Evolutionary conservation across 108 stramenopile genomes (phyloP).

Genomic region (Cyclotella atomus): DNA sequence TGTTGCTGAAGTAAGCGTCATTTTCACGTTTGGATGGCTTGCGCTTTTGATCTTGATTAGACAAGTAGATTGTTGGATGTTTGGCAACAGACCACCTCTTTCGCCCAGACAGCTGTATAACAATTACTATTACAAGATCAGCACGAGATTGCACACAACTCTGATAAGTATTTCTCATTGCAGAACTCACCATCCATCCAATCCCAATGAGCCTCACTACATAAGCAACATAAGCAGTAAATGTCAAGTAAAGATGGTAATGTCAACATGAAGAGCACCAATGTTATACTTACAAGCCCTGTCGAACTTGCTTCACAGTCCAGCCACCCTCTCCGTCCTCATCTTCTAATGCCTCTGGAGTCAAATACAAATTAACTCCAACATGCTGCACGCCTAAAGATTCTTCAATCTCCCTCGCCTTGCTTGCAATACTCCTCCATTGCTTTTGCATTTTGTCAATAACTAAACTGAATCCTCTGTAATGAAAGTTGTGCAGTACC

Average conservation of each 20-base stretch:
- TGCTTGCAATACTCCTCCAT: constrained; percentile 2
- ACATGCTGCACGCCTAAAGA: constrained; percentile 15
- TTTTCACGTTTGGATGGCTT: constrained; percentile 30
- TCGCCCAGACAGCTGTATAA: constrained; percentile 27
- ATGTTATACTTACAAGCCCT: constrained; percentile 4
- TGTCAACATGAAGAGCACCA: too few species aligned
- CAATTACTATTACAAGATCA: constrained; percentile 9
- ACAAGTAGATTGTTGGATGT: constrained; percentile 32
- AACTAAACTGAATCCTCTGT: constrained; percentile 38
- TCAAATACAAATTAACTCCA: constrained; percentile 35
- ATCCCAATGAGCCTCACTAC: constrained; percentile 38
- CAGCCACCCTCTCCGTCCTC: background rate
- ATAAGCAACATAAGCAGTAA: constrained; percentile 3
- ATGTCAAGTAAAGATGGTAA: too few species aligned
- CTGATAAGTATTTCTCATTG: background rate
- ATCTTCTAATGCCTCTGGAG: constrained; percentile 28
- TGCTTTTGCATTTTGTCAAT: constrained; percentile 28
- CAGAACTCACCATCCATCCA: constrained; percentile 46
- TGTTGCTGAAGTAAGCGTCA: background rate
- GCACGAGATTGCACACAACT: background rate
- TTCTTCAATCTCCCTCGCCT: constrained; percentile 16
- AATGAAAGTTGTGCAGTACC: constrained; percentile 19
- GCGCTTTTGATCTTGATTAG: constrained; percentile 38
- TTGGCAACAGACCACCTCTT: constrained; percentile 33
- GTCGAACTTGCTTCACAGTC: background rate